A percentile compares a stretch with the other conserved stretches of the same genome.
Evolutionary conservation across 768 basidiomycete species (phyloP).

Genomic region (Tricholoma saponaceum): DNA sequence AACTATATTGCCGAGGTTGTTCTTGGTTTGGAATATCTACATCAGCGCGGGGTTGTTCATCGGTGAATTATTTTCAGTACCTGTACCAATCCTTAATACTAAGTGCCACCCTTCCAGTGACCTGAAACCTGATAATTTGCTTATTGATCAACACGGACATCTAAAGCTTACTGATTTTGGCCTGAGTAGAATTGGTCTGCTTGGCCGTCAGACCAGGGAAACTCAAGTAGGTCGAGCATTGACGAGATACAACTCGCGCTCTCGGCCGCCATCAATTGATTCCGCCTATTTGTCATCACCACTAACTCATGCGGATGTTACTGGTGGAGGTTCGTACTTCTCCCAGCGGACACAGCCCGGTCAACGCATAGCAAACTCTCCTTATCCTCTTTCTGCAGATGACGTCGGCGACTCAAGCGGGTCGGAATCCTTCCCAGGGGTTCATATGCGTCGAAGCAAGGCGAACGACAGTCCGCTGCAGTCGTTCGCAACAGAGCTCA

Average conservation of each 20-base stretch:
- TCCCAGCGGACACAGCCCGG: constrained; percentile 58
- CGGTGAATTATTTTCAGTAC: constrained; percentile 53
- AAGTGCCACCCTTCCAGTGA: constrained; percentile 54
- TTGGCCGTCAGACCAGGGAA: constrained; percentile 92
- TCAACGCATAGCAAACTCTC: constrained; percentile 58
- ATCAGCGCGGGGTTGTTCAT: constrained; percentile 92
- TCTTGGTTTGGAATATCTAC: constrained; percentile 94
- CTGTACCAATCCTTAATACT: background rate
- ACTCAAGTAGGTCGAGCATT: constrained; percentile 44
- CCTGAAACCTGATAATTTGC: constrained; percentile 94
- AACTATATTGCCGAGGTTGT: constrained; percentile 97
- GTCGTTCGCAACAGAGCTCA: constrained; percentile 83
- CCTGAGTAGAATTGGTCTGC: constrained; percentile 92
- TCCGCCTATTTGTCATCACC: constrained; percentile 78
- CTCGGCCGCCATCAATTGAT: constrained; percentile 80
- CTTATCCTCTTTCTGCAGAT: constrained; percentile 70
- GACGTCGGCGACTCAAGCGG: constrained; percentile 84
- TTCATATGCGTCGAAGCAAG: constrained; percentile 46
- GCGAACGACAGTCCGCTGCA: constrained; percentile 76
- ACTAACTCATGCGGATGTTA: constrained; percentile 52
- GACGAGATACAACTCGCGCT: constrained; percentile 61
- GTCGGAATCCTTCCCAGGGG: constrained; percentile 67
- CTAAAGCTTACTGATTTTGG: constrained; percentile 98
- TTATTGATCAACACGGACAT: constrained; percentile 96
- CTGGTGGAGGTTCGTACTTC: constrained; percentile 76